Evolutionary conservation across 495 filamentous ascomycete species (phyloP), one percentile per base, ranked within the genome.

Genomic region (Talaromyces ruber): DNA sequence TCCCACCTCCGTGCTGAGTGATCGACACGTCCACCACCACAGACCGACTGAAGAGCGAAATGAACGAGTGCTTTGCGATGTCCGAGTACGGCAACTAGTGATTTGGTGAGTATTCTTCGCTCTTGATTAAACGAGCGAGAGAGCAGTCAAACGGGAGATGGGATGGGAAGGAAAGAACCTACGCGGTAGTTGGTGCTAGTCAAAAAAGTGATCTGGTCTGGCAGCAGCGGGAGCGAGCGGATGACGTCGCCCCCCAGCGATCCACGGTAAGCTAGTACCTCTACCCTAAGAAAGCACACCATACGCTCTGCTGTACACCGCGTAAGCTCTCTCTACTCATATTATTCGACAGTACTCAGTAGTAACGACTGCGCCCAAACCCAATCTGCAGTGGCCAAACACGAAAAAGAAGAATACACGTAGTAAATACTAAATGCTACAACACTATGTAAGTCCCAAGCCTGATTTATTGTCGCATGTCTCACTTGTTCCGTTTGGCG

Each of bases 211-310:
- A 16, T 43, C 39, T 43, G 39, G 6, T 18, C 39, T 28, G 51
- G 51, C 22, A 29, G 24, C 4, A n/a, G 54, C 54, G 54, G 54
- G 54, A 30, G 26, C 22, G 51, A 57, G 54, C 54, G 54, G 54
- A 57, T 57, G 54, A 57, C 54, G 54, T 57, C 54, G 54, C 26
- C 54, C 54, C n/a, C 29, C 7, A 30, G 26, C n/a, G 54, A 53
- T 53, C 50, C 50, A 53, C 50, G 50, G 50, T 18, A 14, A 3
- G 1, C 14, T 18, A 43, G 37, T 43, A 45, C n/a, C n/a, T n/a
- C n/a, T n/a, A n/a, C n/a, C n/a, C n/a, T n/a, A n/a, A n/a, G n/a
- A n/a, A 18, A 34, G 32, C 32, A 34, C 32, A 12, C 32, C 39
- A n/a, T 45, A 45, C 39, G n/a, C n/a, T n/a, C n/a, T n/a, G n/a